A percentile compares a stretch with the other conserved stretches of the same genome.
Conservation (phyloP, 176 grass and related monocot genomes). For the Metroxylon sagu region DNA sequence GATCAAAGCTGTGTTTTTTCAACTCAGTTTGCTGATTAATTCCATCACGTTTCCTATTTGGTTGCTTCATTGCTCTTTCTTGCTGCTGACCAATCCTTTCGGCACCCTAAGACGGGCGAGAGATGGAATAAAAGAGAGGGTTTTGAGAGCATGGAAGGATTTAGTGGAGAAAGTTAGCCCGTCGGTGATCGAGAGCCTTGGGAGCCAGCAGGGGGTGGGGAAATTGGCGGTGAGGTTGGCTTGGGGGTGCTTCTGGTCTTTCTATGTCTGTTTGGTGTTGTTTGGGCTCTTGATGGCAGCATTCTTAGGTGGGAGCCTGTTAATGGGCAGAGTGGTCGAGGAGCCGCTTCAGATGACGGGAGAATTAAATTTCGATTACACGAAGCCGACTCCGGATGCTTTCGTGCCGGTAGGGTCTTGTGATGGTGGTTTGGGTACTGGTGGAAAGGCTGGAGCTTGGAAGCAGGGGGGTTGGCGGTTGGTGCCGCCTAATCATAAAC, state of each 20-base stretch:
- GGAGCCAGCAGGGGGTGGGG: conserved; percentile 19
- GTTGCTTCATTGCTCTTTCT: conserved; percentile 47
- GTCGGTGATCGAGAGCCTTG: conserved; percentile 19
- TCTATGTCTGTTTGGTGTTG: conserved; percentile 54
- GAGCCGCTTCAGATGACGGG: conserved; percentile 61
- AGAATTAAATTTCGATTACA: conserved; percentile 86
- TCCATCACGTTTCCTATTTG: conserved; percentile 51
- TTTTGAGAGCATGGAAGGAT: conserved; percentile 1
- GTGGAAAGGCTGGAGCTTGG: not conserved
- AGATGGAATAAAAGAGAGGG: conserved; percentile 16
- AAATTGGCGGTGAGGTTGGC: conserved; percentile 39
- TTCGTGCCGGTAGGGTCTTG: conserved; percentile 36
- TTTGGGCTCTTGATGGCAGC: conserved; percentile 47
- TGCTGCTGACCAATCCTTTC: conserved; percentile 49
- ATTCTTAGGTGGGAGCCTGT: conserved; percentile 50
- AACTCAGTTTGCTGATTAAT: conserved; percentile 43
- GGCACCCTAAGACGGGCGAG: conserved; percentile 24
- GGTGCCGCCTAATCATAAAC: conserved; percentile 58
- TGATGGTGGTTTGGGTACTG: not conserved
- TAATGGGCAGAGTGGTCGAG: conserved; percentile 48
- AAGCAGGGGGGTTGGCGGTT: not conserved
- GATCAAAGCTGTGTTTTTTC: conserved; percentile 57
- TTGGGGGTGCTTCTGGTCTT: conserved; percentile 63
- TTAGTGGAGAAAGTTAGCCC: conserved; percentile 24
- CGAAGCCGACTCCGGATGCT: conserved; percentile 55